Base-by-base conservation (phyloP, 1,284 basidiomycete species). In the Pholiota adiposa region DNA sequence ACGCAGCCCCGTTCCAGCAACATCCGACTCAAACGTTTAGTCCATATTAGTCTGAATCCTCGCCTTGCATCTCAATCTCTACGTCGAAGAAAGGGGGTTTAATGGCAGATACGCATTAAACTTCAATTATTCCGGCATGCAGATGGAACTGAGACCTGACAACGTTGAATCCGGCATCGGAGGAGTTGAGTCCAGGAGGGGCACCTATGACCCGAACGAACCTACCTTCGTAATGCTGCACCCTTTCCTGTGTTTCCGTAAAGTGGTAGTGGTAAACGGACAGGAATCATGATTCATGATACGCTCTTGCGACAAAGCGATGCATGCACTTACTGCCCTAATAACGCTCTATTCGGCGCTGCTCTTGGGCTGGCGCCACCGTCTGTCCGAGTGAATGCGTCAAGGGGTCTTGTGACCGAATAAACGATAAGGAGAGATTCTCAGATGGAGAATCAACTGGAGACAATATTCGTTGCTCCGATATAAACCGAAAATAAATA, bases 351-450 rank as follows among this genome's bases (percentile, higher is more conserved):
- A 27, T 46, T 46, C 44, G 44, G 44, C 44, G 16, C 1, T 46
- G 44, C 44, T 46, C 44, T 46, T 46, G 44, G 21, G 14, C n/a
- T 9, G 44, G 44, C 44, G 44, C 44, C 44, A 46, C 44, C 44
- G 44, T 16, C 25, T 44, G 41, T 25, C 41, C 41, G 21, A 44
- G 21, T 46, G 44, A 12, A 27, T 25, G 44, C 44, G 44, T 27
- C 44, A 46, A 46, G 44, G 44, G 44, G 44, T 46, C 44, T 46
- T 46, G 44, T 46, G 44, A 46, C 44, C 27, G 14, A 25, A 27
- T 46, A 27, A 23, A 46, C 23, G 44, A 46, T 46, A 46, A 46
- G 23, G 8, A 21, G 12, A 43, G 40, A 43, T 31, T 31, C 11
- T 4, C 5, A 46, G 44, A 27, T 46, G 23, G 44, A 12, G 21